A percentile compares a stretch with the other conserved stretches of the same genome.
These are phyloP conservation scores for Fraxinus nigra DNA, from an alignment of 305 asterid genomes.

Conservation along the genomic window DNA sequence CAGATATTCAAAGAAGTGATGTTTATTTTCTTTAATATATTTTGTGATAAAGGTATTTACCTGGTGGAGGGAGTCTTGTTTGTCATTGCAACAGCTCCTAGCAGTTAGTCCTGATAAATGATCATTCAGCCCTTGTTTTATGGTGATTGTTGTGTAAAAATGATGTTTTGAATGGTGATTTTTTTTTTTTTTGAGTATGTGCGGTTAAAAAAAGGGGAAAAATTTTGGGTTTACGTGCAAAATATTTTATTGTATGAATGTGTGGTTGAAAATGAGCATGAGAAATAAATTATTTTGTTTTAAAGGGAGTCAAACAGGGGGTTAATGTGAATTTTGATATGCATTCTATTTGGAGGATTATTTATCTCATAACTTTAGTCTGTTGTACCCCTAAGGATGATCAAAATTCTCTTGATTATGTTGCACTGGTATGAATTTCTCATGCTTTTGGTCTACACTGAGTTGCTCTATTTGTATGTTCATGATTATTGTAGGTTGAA, in stretches of 20 bases:
- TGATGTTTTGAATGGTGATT: no score
- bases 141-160: no score
- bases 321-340: neutral
- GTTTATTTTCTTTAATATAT: neutral
- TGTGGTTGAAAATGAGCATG: no score
- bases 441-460: slow-evolving; percentile 1
- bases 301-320: no score
- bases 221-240: no score
- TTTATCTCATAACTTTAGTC: neutral
- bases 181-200: no score
- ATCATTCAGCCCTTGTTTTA: neutral
- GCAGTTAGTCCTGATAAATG: neutral
- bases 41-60: neutral
- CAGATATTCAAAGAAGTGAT: neutral
- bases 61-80: neutral
- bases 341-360: neutral
- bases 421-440: neutral
- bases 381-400: neutral
- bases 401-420: neutral
- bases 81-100: neutral
- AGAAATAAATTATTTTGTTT: no score
- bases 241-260: no score
- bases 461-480: slow-evolving; percentile 3
- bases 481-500: slow-evolving; percentile 57
- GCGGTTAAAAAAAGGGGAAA: no score